Evolutionary conservation across 176 grass and related monocot species (phyloP).

Genomic region (Pontederia paniculata): DNA sequence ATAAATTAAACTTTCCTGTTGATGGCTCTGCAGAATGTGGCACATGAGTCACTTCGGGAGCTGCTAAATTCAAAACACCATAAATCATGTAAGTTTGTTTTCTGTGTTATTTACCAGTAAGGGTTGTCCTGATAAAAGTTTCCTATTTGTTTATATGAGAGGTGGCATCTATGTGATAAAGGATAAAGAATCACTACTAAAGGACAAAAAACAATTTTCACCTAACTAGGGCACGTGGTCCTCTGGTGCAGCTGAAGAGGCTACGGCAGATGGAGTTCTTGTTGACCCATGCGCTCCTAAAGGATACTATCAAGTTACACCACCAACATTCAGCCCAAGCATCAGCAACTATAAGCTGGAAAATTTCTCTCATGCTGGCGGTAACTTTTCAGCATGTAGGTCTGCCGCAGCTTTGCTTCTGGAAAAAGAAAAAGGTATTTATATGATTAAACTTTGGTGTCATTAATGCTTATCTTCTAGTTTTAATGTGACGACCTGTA

Average conservation of each 20-base stretch:
- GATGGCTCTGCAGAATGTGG: conserved; percentile 47
- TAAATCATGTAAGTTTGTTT: conserved; percentile 25
- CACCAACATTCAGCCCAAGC: conserved; percentile 3
- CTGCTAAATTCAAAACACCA: conserved; percentile 47
- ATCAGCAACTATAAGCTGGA: conserved; percentile 28
- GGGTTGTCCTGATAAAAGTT: too few relatives aligned
- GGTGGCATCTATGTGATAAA: too few relatives aligned
- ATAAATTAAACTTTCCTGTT: background rate
- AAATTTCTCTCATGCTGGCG: conserved; percentile 33
- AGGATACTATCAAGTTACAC: conserved; percentile 35
- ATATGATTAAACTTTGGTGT: background rate
- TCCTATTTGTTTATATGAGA: too few relatives aligned
- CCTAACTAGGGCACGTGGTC: too few relatives aligned
- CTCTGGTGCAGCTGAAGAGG: conserved; percentile 21
- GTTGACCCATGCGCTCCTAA: conserved; percentile 71
- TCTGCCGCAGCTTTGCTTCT: conserved; percentile 41
- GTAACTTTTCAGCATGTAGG: conserved; percentile 83
- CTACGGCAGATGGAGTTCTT: background rate
- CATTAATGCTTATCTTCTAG: too few relatives aligned
- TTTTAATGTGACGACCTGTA: too few relatives aligned
- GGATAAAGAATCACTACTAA: too few relatives aligned
- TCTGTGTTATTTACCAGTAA: background rate
- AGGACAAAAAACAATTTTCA: too few relatives aligned
- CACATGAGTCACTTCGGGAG: conserved; percentile 45
- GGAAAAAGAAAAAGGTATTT: conserved; percentile 70